phyloP scores from a whole-genome alignment of 164 flowering plant species.

The Santalum album region DNA sequence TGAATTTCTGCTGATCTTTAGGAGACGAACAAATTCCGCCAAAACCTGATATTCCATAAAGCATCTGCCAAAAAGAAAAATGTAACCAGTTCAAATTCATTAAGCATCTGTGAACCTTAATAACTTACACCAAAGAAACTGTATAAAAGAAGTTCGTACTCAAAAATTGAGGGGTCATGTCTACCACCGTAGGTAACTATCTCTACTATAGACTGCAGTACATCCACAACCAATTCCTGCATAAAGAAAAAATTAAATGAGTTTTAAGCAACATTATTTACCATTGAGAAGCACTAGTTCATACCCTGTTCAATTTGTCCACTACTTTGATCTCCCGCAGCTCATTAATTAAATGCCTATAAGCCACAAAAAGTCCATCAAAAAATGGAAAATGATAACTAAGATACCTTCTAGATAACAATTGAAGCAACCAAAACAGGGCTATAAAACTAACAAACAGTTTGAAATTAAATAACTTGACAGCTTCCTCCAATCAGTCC shows the following conservation, averaged over 20 bases:
- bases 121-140: neutral
- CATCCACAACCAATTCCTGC: slow-evolving; percentile 51
- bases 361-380: slow-evolving; percentile 4
- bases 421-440: neutral
- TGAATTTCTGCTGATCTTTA: slow-evolving; percentile 41
- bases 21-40: slow-evolving; percentile 53
- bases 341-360: slow-evolving; percentile 36
- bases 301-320: slow-evolving; percentile 33
- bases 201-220: slow-evolving; percentile 54
- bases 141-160: slow-evolving; percentile 27
- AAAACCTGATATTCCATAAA: slow-evolving; percentile 67
- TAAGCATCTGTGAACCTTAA: neutral
- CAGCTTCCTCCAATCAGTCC: too few species aligned
- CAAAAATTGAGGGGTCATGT: slow-evolving; percentile 54
- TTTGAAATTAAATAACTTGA: too few species aligned
- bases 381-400: neutral
- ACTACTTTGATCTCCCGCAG: slow-evolving; percentile 37
- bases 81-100: neutral
- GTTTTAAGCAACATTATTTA: too few species aligned
- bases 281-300: too few species aligned
- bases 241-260: too few species aligned
- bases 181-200: slow-evolving; percentile 58
- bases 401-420: neutral
- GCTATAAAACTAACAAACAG: too few species aligned
- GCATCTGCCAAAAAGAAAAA: slow-evolving; percentile 30